Conservation (phyloP, 192 early-diverging fungal genomes). For the Rhizophagus sp. region DNA sequence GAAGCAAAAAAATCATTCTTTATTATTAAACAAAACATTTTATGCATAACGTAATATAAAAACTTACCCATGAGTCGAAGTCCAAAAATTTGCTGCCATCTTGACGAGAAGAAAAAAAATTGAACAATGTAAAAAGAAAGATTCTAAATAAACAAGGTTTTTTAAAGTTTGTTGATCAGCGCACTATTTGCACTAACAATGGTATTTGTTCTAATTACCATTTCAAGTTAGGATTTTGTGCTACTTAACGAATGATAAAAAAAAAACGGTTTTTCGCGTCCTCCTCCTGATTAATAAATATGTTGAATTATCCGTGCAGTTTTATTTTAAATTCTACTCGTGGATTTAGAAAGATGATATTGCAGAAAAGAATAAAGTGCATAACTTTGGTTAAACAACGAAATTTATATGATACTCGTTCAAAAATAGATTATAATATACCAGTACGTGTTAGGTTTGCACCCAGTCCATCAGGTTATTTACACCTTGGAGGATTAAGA, state of each 20-base stretch:
- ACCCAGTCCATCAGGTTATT: constrained; percentile 88
- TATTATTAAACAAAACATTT: neutral
- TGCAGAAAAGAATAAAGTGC: neutral
- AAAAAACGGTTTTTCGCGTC: neutral
- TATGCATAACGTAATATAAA: neutral
- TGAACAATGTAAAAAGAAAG: no score
- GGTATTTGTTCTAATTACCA: no score
- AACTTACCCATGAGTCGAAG: constrained; percentile 64
- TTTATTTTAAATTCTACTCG: neutral
- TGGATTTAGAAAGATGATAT: neutral
- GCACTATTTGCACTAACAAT: no score
- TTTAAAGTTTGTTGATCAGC: no score
- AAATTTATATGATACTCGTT: neutral
- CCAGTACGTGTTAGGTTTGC: constrained; percentile 85
- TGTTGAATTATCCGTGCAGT: neutral
- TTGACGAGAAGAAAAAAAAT: no score
- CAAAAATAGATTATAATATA: neutral
- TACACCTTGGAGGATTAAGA: constrained; percentile 91
- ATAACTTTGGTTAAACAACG: neutral
- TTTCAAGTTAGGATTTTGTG: no score
- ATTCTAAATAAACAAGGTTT: no score
- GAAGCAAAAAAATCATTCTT: neutral
- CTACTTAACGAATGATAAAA: no score
- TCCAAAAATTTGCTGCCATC: constrained; percentile 78
- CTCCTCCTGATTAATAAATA: neutral